These are phyloP conservation scores for Eimeria necatrix DNA, from an alignment of 169 alveolate genomes.

Conservation along the genomic window DNA sequence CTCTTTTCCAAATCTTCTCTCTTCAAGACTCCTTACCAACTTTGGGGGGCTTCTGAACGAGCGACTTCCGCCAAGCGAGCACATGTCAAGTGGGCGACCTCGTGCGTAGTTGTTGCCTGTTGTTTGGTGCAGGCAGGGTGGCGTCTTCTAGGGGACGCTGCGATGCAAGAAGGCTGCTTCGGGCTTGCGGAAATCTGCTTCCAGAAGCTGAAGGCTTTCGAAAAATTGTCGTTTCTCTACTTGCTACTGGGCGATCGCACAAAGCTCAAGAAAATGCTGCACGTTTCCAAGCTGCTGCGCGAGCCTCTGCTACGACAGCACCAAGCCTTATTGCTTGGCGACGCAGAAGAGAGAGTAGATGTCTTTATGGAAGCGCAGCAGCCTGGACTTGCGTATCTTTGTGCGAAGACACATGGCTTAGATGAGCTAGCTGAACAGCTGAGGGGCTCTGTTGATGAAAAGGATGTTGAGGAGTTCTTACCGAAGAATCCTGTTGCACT, in stretches of 20 bases:
- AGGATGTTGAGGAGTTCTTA: constrained; percentile 74
- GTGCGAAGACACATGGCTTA: constrained; percentile 87
- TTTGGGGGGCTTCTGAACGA: no score
- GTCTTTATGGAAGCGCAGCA: constrained; percentile 94
- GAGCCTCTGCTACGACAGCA: constrained; percentile 92
- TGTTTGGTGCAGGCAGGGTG: constrained; percentile 71
- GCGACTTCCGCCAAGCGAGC: no score
- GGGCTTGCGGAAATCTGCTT: constrained; percentile 94
- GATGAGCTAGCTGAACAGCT: constrained; percentile 82
- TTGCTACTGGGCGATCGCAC: constrained; percentile 86
- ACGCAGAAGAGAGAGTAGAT: constrained; percentile 92
- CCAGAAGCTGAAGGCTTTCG: constrained; percentile 92
- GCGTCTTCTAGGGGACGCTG: constrained; percentile 85
- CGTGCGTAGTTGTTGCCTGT: neutral
- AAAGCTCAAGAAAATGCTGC: constrained; percentile 91
- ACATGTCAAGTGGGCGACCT: neutral
- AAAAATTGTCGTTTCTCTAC: constrained; percentile 92
- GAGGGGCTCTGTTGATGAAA: constrained; percentile 73
- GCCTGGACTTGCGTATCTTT: constrained; percentile 89
- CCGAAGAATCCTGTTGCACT: constrained; percentile 77
- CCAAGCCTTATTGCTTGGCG: constrained; percentile 92
- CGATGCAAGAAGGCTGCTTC: constrained; percentile 91
- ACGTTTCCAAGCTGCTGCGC: constrained; percentile 89
- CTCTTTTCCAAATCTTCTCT: neutral
- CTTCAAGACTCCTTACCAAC: neutral